phyloP scores from a whole-genome alignment of 306 rosid genomes.

The Dalbergia cultrata region DNA sequence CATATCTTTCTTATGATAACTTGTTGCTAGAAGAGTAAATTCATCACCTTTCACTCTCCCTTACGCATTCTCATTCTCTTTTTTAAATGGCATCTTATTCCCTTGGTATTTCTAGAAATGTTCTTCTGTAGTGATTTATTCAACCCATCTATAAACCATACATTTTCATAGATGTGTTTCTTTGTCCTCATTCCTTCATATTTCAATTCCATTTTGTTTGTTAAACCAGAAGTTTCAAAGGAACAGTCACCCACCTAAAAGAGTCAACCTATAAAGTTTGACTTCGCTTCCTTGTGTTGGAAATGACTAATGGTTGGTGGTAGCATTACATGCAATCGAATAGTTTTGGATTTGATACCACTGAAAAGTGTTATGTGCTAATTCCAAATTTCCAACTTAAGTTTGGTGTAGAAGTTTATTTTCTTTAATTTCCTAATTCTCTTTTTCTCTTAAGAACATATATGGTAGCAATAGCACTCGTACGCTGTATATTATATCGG shows the following conservation, averaged over 20 bases:
- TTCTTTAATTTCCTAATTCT: no score
- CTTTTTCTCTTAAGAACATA: no score
- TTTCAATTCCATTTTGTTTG: not conserved
- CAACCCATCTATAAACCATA: not conserved
- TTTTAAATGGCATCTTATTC: not conserved
- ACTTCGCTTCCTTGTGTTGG: slow-evolving; percentile 35
- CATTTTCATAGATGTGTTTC: not conserved
- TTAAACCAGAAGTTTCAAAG: slow-evolving; percentile 25
- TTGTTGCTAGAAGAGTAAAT: not conserved
- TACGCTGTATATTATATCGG: no score
- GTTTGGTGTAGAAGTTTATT: slow-evolving; percentile 15
- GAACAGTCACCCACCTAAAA: not conserved
- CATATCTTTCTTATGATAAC: not conserved
- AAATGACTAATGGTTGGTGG: slow-evolving; percentile 18
- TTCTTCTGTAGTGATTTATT: not conserved
- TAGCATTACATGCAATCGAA: slow-evolving; percentile 25
- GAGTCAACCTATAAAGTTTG: slow-evolving; percentile 31
- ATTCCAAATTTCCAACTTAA: not conserved
- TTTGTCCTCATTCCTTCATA: not conserved
- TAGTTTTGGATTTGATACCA: slow-evolving; percentile 6
- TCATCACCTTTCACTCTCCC: not conserved
- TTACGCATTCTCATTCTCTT: not conserved
- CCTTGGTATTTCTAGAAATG: not conserved
- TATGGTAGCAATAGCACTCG: no score
- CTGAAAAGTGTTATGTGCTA: not conserved